Evolutionary conservation across 179 eudicot species (phyloP).

Genomic region (Monotropa hypopitys): DNA sequence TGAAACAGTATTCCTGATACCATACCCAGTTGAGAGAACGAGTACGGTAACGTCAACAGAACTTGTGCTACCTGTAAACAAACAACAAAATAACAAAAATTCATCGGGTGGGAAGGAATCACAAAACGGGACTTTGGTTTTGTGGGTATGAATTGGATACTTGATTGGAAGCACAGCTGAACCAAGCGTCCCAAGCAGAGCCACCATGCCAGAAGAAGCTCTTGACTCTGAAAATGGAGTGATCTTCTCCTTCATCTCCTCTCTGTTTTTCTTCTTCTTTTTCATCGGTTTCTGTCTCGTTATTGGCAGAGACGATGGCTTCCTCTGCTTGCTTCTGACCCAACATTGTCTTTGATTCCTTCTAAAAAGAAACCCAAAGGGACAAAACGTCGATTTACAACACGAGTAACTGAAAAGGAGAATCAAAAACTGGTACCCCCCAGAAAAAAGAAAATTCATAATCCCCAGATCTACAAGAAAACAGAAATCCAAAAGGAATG

Average conservation of each 20-base stretch:
- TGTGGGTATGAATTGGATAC: constrained; percentile 9
- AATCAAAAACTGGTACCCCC: background rate
- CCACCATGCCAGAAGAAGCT: constrained; percentile 68
- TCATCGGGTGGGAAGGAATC: too few species aligned
- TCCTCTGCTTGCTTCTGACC: constrained; percentile 52
- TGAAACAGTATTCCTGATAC: constrained; percentile 56
- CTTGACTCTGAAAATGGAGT: constrained; percentile 35
- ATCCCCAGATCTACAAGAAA: constrained; percentile 7
- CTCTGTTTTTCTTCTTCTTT: constrained; percentile 8
- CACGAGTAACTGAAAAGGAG: background rate
- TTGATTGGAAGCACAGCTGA: constrained; percentile 60
- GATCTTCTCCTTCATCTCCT: constrained; percentile 8
- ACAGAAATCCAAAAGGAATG: background rate
- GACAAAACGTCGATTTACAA: constrained; percentile 12
- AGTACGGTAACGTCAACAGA: constrained; percentile 70
- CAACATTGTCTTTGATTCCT: constrained; percentile 24
- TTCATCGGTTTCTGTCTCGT: constrained; percentile 23
- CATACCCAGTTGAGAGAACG: constrained; percentile 88
- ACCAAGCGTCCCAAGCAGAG: constrained; percentile 70
- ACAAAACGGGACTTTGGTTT: too few species aligned
- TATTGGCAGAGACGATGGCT: constrained; percentile 46
- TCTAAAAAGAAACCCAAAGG: constrained; percentile 8
- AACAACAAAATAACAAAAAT: background rate
- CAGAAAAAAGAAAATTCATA: constrained; percentile 2
- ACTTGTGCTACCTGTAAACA: constrained; percentile 71